Conservation (phyloP, 140 eudicot genomes). For the Stevia rebaudiana region DNA sequence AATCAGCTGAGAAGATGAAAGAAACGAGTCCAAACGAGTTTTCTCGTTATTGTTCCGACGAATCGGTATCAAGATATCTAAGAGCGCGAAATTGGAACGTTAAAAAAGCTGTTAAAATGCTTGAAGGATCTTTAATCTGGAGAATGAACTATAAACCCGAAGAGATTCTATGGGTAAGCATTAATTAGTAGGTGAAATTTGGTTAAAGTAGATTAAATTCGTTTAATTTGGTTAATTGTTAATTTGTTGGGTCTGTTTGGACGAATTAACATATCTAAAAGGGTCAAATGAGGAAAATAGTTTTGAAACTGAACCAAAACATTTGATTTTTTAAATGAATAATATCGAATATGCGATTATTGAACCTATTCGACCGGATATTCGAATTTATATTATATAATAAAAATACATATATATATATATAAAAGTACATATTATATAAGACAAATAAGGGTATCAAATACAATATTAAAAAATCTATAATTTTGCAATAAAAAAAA, state of each 20-base stretch:
- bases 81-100: conserved; percentile 87
- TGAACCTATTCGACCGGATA: too few relatives aligned
- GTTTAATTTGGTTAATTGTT: neutral
- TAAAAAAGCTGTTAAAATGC: conserved; percentile 81
- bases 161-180: conserved; percentile 74
- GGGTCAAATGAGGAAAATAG: too few relatives aligned
- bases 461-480: too few relatives aligned
- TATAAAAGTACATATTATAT: too few relatives aligned
- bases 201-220: neutral
- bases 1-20: conserved; percentile 38
- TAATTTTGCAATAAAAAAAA: too few relatives aligned
- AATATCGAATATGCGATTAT: too few relatives aligned
- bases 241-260: neutral
- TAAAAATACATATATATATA: too few relatives aligned
- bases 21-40: conserved; percentile 50
- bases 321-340: too few relatives aligned
- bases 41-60: conserved; percentile 60
- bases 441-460: too few relatives aligned
- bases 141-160: conserved; percentile 76
- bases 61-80: conserved; percentile 64
- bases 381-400: too few relatives aligned
- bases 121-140: conserved; percentile 76
- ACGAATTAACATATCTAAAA: neutral
- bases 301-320: too few relatives aligned
- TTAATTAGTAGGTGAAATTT: neutral